Evolutionary conservation across 371 early-diverging fungal genomes (phyloP).

Genomic region (Synchytrium microbalum): DNA sequence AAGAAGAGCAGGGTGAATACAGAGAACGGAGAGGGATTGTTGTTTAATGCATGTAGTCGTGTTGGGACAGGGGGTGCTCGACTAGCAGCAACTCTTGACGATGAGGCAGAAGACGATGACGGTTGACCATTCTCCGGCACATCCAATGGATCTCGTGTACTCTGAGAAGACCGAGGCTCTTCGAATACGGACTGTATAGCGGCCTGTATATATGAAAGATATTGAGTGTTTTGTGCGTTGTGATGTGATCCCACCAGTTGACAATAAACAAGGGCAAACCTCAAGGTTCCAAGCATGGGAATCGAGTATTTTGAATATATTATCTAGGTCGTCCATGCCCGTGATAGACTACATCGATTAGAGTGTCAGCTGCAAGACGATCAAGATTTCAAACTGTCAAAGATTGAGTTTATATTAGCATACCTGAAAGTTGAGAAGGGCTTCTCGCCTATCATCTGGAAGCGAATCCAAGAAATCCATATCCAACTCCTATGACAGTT

Average conservation of each 20-base stretch:
- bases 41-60: too few species aligned
- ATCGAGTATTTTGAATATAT: constrained; percentile 19
- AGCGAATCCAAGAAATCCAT: constrained; percentile 27
- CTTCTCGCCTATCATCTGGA: constrained; percentile 24
- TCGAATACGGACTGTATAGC: constrained; percentile 1
- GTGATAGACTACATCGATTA: constrained; percentile 23
- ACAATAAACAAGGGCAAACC: constrained; percentile 12
- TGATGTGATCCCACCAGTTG: neutral
- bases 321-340: constrained; percentile 27
- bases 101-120: too few species aligned
- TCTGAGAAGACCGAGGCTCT: neutral
- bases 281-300: constrained; percentile 28
- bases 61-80: too few species aligned
- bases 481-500: too few species aligned
- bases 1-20: neutral
- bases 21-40: neutral
- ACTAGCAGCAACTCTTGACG: too few species aligned
- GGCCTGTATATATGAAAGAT: neutral
- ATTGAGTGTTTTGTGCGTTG: neutral
- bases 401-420: neutral
- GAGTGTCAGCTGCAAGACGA: neutral
- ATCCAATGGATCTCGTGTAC: too few species aligned
- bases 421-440: constrained; percentile 33
- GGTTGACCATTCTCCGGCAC: too few species aligned
- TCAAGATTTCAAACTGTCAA: too few species aligned